Percentiles rank a stretch among this genome's conserved stretches.
Evolutionary conservation across 1,284 basidiomycete genomes (phyloP).

Genomic region (Xerocomus nothofagi): DNA sequence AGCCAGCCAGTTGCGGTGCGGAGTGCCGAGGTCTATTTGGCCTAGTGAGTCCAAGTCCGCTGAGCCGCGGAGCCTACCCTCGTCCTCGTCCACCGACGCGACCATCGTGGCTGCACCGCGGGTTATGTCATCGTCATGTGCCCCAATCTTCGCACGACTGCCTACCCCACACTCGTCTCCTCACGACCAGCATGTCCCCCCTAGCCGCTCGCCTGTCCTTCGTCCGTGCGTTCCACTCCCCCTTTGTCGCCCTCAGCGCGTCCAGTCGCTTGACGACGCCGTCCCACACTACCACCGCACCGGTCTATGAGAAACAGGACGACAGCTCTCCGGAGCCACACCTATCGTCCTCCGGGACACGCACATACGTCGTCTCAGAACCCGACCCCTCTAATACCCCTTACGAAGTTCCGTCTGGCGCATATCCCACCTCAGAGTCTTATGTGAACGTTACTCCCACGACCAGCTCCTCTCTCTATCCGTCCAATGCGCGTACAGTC

Average conservation of each 20-base stretch:
- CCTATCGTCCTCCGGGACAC: constrained; percentile 43
- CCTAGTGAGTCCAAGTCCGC: constrained; percentile 15
- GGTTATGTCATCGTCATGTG: constrained; percentile 31
- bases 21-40: background rate
- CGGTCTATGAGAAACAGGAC: constrained; percentile 55
- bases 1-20: background rate
- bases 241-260: constrained; percentile 50
- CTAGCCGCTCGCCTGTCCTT: constrained; percentile 2
- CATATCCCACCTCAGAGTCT: constrained; percentile 57
- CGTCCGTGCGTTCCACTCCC: constrained; percentile 56
- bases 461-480: constrained; percentile 44
- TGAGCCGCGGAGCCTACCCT: constrained; percentile 18
- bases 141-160: constrained; percentile 25
- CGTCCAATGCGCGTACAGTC: constrained; percentile 39
- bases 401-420: constrained; percentile 66
- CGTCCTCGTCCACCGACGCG: background rate
- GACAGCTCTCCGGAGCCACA: constrained; percentile 51
- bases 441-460: constrained; percentile 48
- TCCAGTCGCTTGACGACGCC: constrained; percentile 36
- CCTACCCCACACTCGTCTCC: constrained; percentile 14
- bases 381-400: constrained; percentile 57
- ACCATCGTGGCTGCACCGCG: too few species aligned
- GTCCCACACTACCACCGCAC: constrained; percentile 24
- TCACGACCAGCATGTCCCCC: constrained; percentile 19
- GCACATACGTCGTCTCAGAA: constrained; percentile 66